phyloP scores from a whole-genome alignment of 768 basidiomycete genomes.

The Lepiota brunneoincarnata region DNA sequence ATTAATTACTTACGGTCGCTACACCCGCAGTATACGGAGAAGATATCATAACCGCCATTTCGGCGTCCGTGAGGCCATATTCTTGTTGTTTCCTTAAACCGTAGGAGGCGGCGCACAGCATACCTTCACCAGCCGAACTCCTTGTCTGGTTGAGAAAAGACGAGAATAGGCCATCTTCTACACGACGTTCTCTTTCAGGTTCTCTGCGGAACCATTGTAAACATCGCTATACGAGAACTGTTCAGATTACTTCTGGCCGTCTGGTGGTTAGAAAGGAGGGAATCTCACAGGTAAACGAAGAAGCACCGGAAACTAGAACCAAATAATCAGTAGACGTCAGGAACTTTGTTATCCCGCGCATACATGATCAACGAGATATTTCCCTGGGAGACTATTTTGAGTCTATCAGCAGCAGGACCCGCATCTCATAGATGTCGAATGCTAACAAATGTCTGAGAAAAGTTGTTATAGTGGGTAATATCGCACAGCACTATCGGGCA shows the following conservation, averaged over 20 bases:
- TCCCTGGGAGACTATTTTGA: conserved; percentile 10
- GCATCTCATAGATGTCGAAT: neutral
- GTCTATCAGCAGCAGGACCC: neutral
- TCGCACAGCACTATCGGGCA: too few species aligned
- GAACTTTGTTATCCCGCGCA: neutral
- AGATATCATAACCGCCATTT: conserved; percentile 34
- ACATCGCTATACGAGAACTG: conserved; percentile 14
- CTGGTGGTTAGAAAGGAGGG: too few species aligned
- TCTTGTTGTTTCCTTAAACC: conserved; percentile 37
- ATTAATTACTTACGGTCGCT: conserved; percentile 22
- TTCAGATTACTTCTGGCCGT: neutral
- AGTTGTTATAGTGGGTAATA: too few species aligned
- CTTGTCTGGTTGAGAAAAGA: conserved; percentile 20
- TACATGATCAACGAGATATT: conserved; percentile 10
- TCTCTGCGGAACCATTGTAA: conserved; percentile 28
- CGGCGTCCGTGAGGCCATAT: conserved; percentile 38
- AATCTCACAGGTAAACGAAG: conserved; percentile 10
- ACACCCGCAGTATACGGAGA: conserved; percentile 28
- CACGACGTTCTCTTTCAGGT: conserved; percentile 18
- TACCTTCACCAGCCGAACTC: conserved; percentile 15
- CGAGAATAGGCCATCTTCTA: conserved; percentile 20
- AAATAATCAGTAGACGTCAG: neutral
- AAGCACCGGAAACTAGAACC: conserved; percentile 11
- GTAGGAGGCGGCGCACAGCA: conserved; percentile 31
- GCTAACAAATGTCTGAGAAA: conserved; percentile 1